Percentiles rank a stretch among this genome's conserved stretches.
phyloP scores from a whole-genome alignment of 2,329 filamentous ascomycete genomes.

The Colletotrichum sojae region DNA sequence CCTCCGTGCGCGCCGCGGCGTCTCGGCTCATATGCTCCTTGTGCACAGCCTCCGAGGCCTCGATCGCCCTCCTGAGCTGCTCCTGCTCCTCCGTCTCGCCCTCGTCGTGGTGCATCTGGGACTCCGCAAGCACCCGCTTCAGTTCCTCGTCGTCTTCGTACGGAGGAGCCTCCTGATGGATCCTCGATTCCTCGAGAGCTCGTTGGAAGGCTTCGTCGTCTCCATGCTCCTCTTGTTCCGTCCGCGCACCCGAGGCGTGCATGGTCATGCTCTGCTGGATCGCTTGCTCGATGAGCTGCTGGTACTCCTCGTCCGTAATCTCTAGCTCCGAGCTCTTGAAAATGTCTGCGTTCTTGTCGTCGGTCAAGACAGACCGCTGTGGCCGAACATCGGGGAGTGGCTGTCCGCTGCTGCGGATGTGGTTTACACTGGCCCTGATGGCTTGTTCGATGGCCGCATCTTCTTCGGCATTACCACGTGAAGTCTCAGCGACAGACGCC shows the following conservation, averaged over 20 bases:
- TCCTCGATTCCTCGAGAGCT: constrained; percentile 57
- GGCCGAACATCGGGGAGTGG: constrained; percentile 36
- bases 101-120: constrained; percentile 45
- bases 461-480: constrained; percentile 76
- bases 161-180: constrained; percentile 10
- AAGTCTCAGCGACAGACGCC: constrained; percentile 78
- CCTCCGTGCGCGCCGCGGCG: constrained; percentile 68
- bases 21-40: constrained; percentile 59
- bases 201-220: constrained; percentile 57
- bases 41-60: constrained; percentile 62
- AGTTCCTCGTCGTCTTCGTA: constrained; percentile 54
- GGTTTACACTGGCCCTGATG: constrained; percentile 78
- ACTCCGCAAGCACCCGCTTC: constrained; percentile 58
- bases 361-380: constrained; percentile 7
- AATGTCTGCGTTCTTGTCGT: constrained; percentile 38
- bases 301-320: constrained; percentile 71
- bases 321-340: constrained; percentile 49
- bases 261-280: constrained; percentile 65
- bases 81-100: constrained; percentile 55
- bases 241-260: constrained; percentile 42
- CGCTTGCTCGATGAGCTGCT: constrained; percentile 68
- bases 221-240: constrained; percentile 43
- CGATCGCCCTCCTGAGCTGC: constrained; percentile 62
- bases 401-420: constrained; percentile 56
- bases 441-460: constrained; percentile 81